A percentile compares a stretch with the other conserved stretches of the same genome.
These are phyloP conservation scores for Clathrospora elynae DNA, from an alignment of 2,329 filamentous ascomycete genomes.

Conservation along the genomic window DNA sequence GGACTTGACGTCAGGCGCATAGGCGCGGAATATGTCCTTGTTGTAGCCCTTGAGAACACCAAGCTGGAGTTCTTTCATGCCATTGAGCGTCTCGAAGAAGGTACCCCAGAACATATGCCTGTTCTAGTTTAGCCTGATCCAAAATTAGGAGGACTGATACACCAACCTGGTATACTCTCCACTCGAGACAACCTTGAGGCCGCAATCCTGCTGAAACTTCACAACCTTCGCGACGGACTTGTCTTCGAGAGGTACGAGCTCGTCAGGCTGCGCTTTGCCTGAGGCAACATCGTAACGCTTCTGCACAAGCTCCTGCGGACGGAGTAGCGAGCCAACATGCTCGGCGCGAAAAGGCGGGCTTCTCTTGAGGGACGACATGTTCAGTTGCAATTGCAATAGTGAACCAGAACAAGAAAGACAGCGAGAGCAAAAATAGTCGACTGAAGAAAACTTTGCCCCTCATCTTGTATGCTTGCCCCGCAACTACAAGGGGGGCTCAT, in stretches of 20 bases:
- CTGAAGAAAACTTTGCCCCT: conserved; percentile 25
- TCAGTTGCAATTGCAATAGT: conserved; percentile 35
- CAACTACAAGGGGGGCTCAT: too few relatives aligned
- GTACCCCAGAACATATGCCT: conserved; percentile 62
- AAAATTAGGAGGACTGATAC: background rate
- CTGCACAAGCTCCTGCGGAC: conserved; percentile 65
- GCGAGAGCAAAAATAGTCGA: conserved; percentile 8
- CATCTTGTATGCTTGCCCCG: conserved; percentile 30
- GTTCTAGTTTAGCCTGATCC: conserved; percentile 16
- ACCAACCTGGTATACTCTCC: conserved; percentile 64
- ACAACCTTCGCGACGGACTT: conserved; percentile 69
- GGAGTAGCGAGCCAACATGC: conserved; percentile 73
- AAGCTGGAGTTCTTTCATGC: conserved; percentile 58
- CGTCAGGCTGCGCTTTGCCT: conserved; percentile 55
- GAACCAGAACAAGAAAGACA: conserved; percentile 7
- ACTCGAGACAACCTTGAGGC: conserved; percentile 68
- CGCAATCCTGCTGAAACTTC: conserved; percentile 65
- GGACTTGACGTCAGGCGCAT: conserved; percentile 66
- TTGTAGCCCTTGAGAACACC: conserved; percentile 52
- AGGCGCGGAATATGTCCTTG: conserved; percentile 61
- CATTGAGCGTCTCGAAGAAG: conserved; percentile 61
- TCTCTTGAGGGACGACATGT: conserved; percentile 40
- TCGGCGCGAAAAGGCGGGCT: conserved; percentile 71
- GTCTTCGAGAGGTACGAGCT: conserved; percentile 65
- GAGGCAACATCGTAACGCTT: conserved; percentile 59